Evolutionary conservation across 2,329 filamentous ascomycete species (phyloP).

Genomic region (Westerdykella aurantiaca): DNA sequence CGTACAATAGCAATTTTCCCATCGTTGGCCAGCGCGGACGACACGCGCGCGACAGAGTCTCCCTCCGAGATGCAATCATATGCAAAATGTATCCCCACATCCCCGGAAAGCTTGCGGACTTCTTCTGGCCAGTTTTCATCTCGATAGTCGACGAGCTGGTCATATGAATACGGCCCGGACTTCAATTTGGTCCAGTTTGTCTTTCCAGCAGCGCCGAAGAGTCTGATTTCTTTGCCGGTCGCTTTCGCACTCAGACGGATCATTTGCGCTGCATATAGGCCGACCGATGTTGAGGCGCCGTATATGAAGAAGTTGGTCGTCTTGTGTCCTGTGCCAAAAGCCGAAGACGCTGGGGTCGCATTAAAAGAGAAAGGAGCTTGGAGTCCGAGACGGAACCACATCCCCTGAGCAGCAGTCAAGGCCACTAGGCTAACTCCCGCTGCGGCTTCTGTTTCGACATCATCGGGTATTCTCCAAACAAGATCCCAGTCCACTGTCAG

Average conservation of each 20-base stretch:
- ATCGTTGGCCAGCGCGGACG: too few relatives aligned
- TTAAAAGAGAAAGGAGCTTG: slow-evolving; percentile 30
- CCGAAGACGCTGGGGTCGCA: neutral
- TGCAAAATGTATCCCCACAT: too few relatives aligned
- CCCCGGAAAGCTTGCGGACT: too few relatives aligned
- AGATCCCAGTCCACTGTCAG: slow-evolving; percentile 34
- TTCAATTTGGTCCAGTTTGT: slow-evolving; percentile 22
- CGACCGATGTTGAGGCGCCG: slow-evolving; percentile 33
- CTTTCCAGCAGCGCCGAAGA: slow-evolving; percentile 24
- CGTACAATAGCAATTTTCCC: too few relatives aligned
- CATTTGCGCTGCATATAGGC: slow-evolving; percentile 30
- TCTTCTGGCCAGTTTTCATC: too few relatives aligned
- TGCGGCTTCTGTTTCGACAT: slow-evolving; percentile 34
- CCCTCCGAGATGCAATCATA: too few relatives aligned
- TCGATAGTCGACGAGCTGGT: too few relatives aligned
- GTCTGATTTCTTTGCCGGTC: slow-evolving; percentile 12
- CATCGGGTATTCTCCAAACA: slow-evolving; percentile 34
- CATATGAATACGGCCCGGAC: neutral
- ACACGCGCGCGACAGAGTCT: too few relatives aligned
- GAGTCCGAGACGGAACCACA: slow-evolving; percentile 38
- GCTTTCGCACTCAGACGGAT: slow-evolving; percentile 15
- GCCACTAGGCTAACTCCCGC: slow-evolving; percentile 39
- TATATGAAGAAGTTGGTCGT: slow-evolving; percentile 18
- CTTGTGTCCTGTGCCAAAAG: neutral
- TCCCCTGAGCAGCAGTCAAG: slow-evolving; percentile 41